Percentiles rank a stretch among this genome's conserved stretches.
phyloP scores from a whole-genome alignment of 805 yeast species.

The Cyberlindnera mrakii region DNA sequence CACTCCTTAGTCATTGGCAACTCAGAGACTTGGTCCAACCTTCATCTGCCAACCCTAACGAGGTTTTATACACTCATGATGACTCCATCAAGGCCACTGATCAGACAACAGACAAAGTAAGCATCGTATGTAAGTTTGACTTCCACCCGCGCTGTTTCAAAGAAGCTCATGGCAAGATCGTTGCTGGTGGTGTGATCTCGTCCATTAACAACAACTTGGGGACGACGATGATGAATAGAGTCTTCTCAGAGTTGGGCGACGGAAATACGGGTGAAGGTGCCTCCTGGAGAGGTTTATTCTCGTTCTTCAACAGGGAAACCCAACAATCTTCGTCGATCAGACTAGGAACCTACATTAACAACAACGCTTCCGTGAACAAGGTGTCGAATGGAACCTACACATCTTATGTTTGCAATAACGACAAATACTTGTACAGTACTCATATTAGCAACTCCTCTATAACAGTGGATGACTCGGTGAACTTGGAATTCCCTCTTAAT shows the following conservation, averaged over 20 bases:
- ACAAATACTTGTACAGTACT: conserved; percentile 59
- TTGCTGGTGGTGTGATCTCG: conserved; percentile 48
- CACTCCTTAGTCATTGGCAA: conserved; percentile 58
- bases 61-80: conserved; percentile 53
- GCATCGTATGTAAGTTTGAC: conserved; percentile 42
- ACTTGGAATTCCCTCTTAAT: conserved; percentile 64
- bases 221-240: conserved; percentile 2
- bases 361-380: conserved; percentile 57
- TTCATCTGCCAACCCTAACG: conserved; percentile 33
- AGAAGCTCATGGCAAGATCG: conserved; percentile 45
- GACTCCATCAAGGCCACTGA: conserved; percentile 44
- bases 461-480: conserved; percentile 35
- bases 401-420: conserved; percentile 80
- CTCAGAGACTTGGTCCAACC: conserved; percentile 65
- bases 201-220: conserved; percentile 17
- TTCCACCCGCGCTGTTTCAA: conserved; percentile 69
- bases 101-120: conserved; percentile 28
- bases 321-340: conserved; percentile 43
- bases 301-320: conserved; percentile 47
- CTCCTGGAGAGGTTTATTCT: conserved; percentile 57
- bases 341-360: conserved; percentile 79
- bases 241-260: conserved; percentile 14
- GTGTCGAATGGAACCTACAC: conserved; percentile 38
- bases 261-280: conserved; percentile 25
- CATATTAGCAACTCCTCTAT: conserved; percentile 47